Evolutionary conservation across 2,329 filamentous ascomycete genomes (phyloP).

Genomic region (Penicillium italicum): DNA sequence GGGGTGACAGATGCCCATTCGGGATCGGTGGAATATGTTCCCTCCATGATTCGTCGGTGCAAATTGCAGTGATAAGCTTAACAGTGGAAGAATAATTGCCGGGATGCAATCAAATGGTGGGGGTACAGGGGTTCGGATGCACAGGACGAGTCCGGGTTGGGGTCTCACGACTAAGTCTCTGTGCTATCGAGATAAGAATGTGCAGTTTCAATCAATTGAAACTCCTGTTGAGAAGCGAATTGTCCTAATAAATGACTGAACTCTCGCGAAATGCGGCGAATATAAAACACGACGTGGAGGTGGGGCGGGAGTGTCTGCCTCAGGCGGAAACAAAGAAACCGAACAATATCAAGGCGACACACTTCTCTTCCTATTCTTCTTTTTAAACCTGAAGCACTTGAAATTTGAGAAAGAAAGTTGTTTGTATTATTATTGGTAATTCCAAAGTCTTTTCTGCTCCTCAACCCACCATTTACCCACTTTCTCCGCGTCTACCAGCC

Average conservation of each 20-base stretch:
- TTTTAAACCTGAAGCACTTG: background rate
- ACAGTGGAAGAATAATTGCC: background rate
- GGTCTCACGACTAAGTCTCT: background rate
- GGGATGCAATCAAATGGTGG: slow-evolving; percentile 3
- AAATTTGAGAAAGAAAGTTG: background rate
- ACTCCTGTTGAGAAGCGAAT: background rate
- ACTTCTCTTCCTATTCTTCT: slow-evolving; percentile 13
- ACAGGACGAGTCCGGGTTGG: background rate
- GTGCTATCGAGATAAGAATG: background rate
- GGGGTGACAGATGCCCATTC: slow-evolving; percentile 81
- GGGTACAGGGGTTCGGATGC: slow-evolving; percentile 1
- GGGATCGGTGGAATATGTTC: slow-evolving; percentile 61
- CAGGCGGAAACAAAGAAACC: slow-evolving; percentile 28
- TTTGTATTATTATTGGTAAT: slow-evolving; percentile 14
- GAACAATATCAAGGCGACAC: slow-evolving; percentile 2
- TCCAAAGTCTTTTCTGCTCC: slow-evolving; percentile 30
- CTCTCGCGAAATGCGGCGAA: background rate
- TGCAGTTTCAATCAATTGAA: background rate
- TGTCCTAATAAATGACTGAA: background rate
- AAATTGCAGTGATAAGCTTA: background rate
- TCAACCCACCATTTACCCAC: slow-evolving; percentile 39
- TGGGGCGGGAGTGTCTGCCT: slow-evolving; percentile 26
- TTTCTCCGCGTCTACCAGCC: slow-evolving; percentile 35
- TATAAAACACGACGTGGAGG: slow-evolving; percentile 15
- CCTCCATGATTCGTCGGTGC: slow-evolving; percentile 24